Evolutionary conservation across 2,329 filamentous ascomycete genomes (phyloP), one percentile per base, ranked within the genome.

Genomic region (Mycocentrospora acerina): DNA sequence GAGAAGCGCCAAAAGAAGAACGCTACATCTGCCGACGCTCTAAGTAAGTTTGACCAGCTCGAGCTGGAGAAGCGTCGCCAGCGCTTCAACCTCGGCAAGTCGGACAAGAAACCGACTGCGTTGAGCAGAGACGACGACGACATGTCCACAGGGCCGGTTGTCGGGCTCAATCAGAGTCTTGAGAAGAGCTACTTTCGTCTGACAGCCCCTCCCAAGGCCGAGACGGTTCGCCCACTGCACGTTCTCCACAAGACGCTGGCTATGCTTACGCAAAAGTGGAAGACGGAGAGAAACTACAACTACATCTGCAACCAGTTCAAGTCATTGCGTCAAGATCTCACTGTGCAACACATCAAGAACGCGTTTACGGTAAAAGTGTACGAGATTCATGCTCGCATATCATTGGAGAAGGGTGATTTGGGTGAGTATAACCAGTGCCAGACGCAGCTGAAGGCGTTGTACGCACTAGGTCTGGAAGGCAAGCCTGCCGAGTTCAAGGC

Each of bases 401-500:
- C 93, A 55, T 78, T 98, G 71, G 91, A 98, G 72, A 96, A 94
- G 80, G 90, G 88, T 73, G 93, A 98, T 77, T 82, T 97, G 76
- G 91, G 93, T 98, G 93, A 98, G 93, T 98, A 98, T 93, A 98
- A 98, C 77, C 93, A 98, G 80, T 98, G 93, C 72, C 93, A 98
- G 77, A 97, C 93, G 62, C 93, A 98, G 75, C 78, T 98, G 66
- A 88, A 89, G 70, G 89, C 86, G 53, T 76, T 98, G 61, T 97
- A 98, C 72, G 81, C 82, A 68, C 81, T 88, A 73, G 86, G 88
- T 55, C 75, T 95, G 67, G 88, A 88, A 64, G 93, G 91, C 60
- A 90, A 90, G 70, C 83, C 88, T 64, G 84, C 88, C 73, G 93
- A 98, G 72, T 98, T 98, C 74, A 93, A 93, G 81, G 93, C 91